These are phyloP conservation scores for Phlebiopsis flavidoalba DNA, from an alignment of 768 basidiomycete species.

Conservation along the genomic window DNA sequence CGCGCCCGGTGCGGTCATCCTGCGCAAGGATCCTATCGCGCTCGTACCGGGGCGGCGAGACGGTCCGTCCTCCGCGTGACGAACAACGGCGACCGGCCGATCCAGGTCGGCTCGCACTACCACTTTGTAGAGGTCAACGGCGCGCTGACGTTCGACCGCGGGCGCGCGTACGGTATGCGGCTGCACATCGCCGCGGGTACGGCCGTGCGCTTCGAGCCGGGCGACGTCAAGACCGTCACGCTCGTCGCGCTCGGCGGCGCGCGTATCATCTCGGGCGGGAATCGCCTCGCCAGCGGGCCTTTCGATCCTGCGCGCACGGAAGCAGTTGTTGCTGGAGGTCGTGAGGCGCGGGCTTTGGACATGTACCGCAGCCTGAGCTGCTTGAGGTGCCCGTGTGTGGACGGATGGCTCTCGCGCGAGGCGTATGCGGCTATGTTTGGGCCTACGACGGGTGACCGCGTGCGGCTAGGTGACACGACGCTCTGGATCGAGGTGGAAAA, in stretches of 20 bases:
- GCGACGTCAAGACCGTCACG: constrained; percentile 78
- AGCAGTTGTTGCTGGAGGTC: constrained; percentile 40
- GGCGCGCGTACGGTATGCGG: constrained; percentile 72
- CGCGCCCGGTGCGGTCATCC: constrained; percentile 73
- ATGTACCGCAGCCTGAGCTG: constrained; percentile 63
- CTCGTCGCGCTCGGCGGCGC: constrained; percentile 76
- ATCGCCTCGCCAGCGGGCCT: constrained; percentile 59
- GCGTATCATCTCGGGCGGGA: constrained; percentile 74
- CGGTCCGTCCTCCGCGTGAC: constrained; percentile 71
- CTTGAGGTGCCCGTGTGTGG: constrained; percentile 36
- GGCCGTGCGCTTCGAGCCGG: constrained; percentile 95
- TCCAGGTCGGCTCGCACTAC: constrained; percentile 96
- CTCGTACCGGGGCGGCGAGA: constrained; percentile 73
- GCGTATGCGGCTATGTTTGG: constrained; percentile 93
- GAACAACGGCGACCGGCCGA: constrained; percentile 90
- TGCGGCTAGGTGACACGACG: constrained; percentile 83
- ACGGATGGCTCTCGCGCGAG: constrained; percentile 59
- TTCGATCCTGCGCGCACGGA: constrained; percentile 40
- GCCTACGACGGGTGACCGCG: constrained; percentile 85
- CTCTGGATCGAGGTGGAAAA: constrained; percentile 92
- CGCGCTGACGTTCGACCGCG: constrained; percentile 76
- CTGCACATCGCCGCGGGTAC: constrained; percentile 94
- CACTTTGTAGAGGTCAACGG: constrained; percentile 90
- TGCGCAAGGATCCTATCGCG: constrained; percentile 56
- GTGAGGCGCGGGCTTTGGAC: constrained; percentile 63